These are phyloP conservation scores for Penicillium manginii DNA, from an alignment of 495 filamentous ascomycete species.

Conservation along the genomic window DNA sequence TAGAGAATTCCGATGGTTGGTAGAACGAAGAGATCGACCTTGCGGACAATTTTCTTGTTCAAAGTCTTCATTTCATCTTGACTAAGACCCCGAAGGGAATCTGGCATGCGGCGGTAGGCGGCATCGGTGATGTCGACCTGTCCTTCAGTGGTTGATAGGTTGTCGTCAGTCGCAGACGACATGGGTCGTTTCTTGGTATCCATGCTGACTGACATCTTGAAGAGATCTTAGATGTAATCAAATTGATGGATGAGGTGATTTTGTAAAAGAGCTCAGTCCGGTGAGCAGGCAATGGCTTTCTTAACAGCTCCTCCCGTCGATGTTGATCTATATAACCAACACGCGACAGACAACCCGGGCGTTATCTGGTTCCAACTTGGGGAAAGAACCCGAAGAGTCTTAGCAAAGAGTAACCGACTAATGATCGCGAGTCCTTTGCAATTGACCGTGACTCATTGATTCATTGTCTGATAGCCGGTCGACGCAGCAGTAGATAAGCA, in stretches of 20 bases:
- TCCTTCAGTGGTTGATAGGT: slow-evolving; percentile 37
- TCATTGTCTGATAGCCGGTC: slow-evolving; percentile 12
- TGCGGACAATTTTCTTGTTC: slow-evolving; percentile 42
- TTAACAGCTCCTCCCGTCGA: slow-evolving; percentile 12
- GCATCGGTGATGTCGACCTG: slow-evolving; percentile 32
- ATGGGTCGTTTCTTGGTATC: slow-evolving; percentile 28
- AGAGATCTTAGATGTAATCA: not conserved
- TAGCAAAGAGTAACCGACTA: slow-evolving; percentile 10
- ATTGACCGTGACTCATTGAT: slow-evolving; percentile 24
- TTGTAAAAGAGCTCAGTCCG: slow-evolving; percentile 3
- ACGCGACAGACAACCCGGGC: not conserved
- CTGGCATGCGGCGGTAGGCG: slow-evolving; percentile 32
- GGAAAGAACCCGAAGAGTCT: not conserved
- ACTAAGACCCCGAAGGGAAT: slow-evolving; percentile 30
- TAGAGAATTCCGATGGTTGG: slow-evolving; percentile 42
- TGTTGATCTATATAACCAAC: slow-evolving; percentile 17
- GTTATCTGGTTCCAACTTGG: slow-evolving; percentile 10
- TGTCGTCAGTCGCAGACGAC: slow-evolving; percentile 22
- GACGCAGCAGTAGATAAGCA: slow-evolving; percentile 13
- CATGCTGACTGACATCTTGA: slow-evolving; percentile 14
- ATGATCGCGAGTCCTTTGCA: slow-evolving; percentile 11
- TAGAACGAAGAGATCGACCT: slow-evolving; percentile 44
- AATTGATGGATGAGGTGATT: not conserved
- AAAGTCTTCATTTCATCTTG: slow-evolving; percentile 32
- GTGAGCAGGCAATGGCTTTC: not conserved